Evolutionary conservation across 1,284 basidiomycete species (phyloP).

Genomic region (Ganoderma lingzhi): DNA sequence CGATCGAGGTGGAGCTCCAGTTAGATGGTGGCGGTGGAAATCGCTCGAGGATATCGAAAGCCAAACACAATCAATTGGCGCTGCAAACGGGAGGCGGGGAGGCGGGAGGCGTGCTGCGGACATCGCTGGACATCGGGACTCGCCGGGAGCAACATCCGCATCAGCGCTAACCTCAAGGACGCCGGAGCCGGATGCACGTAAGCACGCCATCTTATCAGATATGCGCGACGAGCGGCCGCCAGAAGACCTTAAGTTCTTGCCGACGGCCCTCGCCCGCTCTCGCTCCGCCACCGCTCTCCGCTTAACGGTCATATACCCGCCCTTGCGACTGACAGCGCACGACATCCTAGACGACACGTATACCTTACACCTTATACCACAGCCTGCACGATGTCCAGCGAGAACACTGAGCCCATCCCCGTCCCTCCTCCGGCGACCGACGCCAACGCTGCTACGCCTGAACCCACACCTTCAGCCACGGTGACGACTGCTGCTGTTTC

Average conservation of each 20-base stretch:
- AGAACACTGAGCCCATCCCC: slow-evolving; percentile 22
- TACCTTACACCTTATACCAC: background rate
- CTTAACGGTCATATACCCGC: slow-evolving; percentile 3
- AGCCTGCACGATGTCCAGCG: slow-evolving; percentile 20
- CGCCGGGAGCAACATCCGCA: background rate
- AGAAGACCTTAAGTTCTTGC: background rate
- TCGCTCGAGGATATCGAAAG: no score
- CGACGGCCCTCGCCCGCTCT: background rate
- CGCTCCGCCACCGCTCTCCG: slow-evolving; percentile 1
- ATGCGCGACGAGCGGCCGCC: slow-evolving; percentile 5
- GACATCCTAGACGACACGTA: slow-evolving; percentile 4
- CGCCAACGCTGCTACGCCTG: background rate
- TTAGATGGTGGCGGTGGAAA: no score
- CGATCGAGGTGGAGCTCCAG: no score
- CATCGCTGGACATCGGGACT: background rate
- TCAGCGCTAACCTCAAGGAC: background rate
- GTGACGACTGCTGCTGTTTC: background rate
- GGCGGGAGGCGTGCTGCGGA: no score
- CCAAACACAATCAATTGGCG: no score
- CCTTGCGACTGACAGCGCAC: slow-evolving; percentile 4
- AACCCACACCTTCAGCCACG: background rate
- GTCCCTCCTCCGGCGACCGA: slow-evolving; percentile 16
- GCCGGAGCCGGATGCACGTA: background rate
- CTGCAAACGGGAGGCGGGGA: no score
- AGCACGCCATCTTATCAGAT: slow-evolving; percentile 29